phyloP scores from a whole-genome alignment of 192 early-diverging fungal species.

The Coemansia sp. region DNA sequence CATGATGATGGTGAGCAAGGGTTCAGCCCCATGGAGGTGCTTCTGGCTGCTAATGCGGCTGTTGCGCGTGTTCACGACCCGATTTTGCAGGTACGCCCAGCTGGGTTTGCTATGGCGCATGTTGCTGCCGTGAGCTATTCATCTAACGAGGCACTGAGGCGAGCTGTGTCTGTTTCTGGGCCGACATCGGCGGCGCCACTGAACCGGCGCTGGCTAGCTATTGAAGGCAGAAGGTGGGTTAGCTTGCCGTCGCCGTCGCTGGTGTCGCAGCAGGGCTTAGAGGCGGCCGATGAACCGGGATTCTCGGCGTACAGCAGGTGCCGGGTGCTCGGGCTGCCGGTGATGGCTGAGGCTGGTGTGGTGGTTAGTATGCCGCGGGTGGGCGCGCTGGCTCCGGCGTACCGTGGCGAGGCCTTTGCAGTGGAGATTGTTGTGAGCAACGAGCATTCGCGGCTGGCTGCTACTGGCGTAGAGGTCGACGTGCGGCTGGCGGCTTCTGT shows the following conservation, averaged over 20 bases:
- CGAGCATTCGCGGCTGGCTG: neutral
- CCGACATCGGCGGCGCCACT: constrained; percentile 19
- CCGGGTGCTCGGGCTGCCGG: constrained; percentile 18
- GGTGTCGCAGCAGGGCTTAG: neutral
- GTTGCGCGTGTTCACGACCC: constrained; percentile 12
- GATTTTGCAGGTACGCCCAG: neutral
- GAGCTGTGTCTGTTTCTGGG: constrained; percentile 12
- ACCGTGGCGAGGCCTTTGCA: constrained; percentile 36
- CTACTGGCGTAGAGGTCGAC: constrained; percentile 4
- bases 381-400: constrained; percentile 22
- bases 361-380: constrained; percentile 13
- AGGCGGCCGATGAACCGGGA: constrained; percentile 9
- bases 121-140: neutral
- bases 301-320: constrained; percentile 45
- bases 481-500: constrained; percentile 5
- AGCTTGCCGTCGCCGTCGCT: constrained; percentile 23
- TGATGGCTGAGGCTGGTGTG: constrained; percentile 8
- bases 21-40: constrained; percentile 27
- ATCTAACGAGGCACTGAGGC: constrained; percentile 4
- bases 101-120: constrained; percentile 1
- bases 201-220: constrained; percentile 19
- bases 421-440: constrained; percentile 26
- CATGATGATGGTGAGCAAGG: constrained; percentile 2
- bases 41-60: constrained; percentile 25
- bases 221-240: constrained; percentile 13